Evolutionary conservation across 345 rosid genomes (phyloP), one percentile per base, ranked within the genome.

Genomic region (Litchi chinensis): DNA sequence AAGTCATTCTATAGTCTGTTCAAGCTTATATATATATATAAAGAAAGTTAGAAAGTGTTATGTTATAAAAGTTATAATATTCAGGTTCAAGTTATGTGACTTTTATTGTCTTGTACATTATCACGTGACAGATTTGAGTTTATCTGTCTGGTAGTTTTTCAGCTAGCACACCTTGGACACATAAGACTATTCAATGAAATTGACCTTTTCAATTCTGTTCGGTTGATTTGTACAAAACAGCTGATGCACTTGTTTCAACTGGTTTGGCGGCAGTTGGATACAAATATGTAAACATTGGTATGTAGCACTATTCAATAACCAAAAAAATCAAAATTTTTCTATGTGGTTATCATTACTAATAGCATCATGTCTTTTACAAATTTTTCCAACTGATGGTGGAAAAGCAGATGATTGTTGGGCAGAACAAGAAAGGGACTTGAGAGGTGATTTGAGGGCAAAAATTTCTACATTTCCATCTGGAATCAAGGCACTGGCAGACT

Each of bases 281-380:
- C 80, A 83, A 68, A 10, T 88, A 89, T 82, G 91, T 89, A 39
- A 91, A 88, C 70, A 84, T 91, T 56, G 94, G 92, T 89, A 79
- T 46, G 84, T 21, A 18, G 54, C 62, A 15, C 43, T 66, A 37
- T 41, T 15, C 67, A 39, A 39, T 15, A 39, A 60, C 65, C 0
- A 60, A 60, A 18, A 5, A 19, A 18, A 24, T 46, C 52, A 7
- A 6, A 62, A n/a, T 32, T 4, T 64, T 26, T 64, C 7, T 64
- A 5, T 72, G 10, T 65, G 56, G 67, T 39, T 56, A 72, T 60
- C 26, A 60, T 10, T 60, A 19, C 10, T 18, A 12, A 64, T 26
- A 64, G 40, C 32, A 64, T 68, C 32, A 64, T 68, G 21, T 24
- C 74, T 63, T 1, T 41, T 4, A 21, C 3, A 43, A 5, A 62